Conservation (phyloP, 208 protist species). For the Wallacemonas sp. region DNA sequence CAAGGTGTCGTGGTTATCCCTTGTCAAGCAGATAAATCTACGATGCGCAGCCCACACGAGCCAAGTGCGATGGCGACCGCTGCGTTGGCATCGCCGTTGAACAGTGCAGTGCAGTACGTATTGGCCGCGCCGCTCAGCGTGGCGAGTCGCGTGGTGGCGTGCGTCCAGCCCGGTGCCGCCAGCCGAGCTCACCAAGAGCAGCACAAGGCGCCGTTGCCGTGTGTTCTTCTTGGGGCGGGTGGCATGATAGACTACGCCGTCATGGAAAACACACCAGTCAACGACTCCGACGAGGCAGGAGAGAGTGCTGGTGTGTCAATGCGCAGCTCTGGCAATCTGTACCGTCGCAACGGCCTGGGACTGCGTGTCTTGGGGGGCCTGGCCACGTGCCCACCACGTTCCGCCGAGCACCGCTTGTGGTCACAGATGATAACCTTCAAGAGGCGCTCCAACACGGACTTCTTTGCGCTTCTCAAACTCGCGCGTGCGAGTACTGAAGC, state of each 20-base stretch:
- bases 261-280: constrained; percentile 21
- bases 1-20: constrained; percentile 26
- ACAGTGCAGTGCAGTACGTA: neutral
- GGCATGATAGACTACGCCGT: constrained; percentile 69
- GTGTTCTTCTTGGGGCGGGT: constrained; percentile 49
- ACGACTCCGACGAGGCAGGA: neutral
- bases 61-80: no score
- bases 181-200: constrained; percentile 18
- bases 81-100: no score
- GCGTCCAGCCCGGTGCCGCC: constrained; percentile 30
- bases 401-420: constrained; percentile 35
- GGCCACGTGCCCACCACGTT: constrained; percentile 25
- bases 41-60: no score
- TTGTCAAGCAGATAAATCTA: constrained; percentile 15
- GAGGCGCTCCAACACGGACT: constrained; percentile 51
- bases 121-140: constrained; percentile 35
- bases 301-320: neutral
- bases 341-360: constrained; percentile 12
- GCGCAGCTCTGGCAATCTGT: neutral
- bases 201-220: constrained; percentile 9
- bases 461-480: constrained; percentile 47
- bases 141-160: constrained; percentile 42
- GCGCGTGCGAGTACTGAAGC: constrained; percentile 8
- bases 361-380: constrained; percentile 54
- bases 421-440: constrained; percentile 61